Evolutionary conservation across 192 early-diverging fungal genomes (phyloP), one percentile per base, ranked within the genome.

Genomic region (Mortierella antarctica): DNA sequence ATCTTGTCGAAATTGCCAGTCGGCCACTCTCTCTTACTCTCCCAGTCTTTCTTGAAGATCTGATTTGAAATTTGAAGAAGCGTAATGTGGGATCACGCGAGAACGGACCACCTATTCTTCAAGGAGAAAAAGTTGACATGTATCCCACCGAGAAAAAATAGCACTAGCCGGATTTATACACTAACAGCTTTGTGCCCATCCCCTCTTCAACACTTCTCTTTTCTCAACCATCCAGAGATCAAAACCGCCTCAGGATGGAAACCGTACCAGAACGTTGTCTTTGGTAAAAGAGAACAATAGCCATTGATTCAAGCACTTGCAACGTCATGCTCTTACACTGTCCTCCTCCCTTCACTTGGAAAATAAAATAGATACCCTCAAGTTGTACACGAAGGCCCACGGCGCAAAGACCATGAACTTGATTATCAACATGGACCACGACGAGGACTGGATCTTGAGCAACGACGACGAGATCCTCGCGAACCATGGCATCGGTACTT

Each of bases 381-480:
- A 95, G 75, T 65, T 93, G 20, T 95, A 95, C 70, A 89, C 90
- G 14, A 86, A 89, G 23, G 89, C 92, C 14, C 90, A 91, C 73
- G 93, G 92, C 41, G 74, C 88, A 48, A 95, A 95, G 89, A 91
- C 94, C 15, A 88, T 89, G 78, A 95, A 95, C 77, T 85, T 97
- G 56, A 92, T 95, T 53, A 96, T 97, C 79, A 97, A 97, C 73
- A 73, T 94, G 53, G 94, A 94, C 39, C 85, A 95, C 58, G 89
- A 91, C 53, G 88, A 88, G 15, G 83, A 87, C 5, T 87, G 84
- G 66, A 86, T 95, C 65, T 83, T 92, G 7, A 73, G 73, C 31
- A 86, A 93, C 70, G 86, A 89, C 46, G 73, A 80, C 15, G 84
- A 86, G 20, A 84, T 89, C 42, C 78, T 90, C 12, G 82, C 84